phyloP scores from a whole-genome alignment of 257 asterid species.

The Ocimum tenuiflorum region DNA sequence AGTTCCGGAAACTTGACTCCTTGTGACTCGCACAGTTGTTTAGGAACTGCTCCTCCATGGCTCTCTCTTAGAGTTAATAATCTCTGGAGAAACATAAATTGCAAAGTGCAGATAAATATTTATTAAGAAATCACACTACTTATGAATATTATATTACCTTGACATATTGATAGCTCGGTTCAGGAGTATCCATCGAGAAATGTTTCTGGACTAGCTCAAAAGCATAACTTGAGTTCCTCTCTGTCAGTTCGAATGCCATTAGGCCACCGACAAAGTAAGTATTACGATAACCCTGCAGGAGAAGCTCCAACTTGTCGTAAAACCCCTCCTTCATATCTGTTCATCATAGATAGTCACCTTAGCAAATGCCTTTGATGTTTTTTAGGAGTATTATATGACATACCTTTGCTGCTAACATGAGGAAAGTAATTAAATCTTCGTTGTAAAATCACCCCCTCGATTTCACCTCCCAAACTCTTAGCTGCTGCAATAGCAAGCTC shows the following conservation, averaged over 20 bases:
- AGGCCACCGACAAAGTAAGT: conserved; percentile 75
- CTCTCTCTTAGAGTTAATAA: conserved; percentile 33
- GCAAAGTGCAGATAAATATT: neutral
- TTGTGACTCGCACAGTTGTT: conserved; percentile 31
- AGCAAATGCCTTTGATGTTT: neutral
- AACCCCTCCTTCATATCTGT: conserved; percentile 78
- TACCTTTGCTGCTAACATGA: conserved; percentile 67
- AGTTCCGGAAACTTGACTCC: conserved; percentile 45
- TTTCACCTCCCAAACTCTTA: conserved; percentile 59
- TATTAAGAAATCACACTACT: neutral
- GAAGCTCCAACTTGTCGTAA: conserved; percentile 59
- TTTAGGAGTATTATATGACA: neutral
- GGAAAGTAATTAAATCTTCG: conserved; percentile 74
- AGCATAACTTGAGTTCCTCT: conserved; percentile 69
- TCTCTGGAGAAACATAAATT: conserved; percentile 26
- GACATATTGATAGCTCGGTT: conserved; percentile 53
- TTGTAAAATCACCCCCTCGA: conserved; percentile 42
- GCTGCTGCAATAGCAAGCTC: conserved; percentile 54
- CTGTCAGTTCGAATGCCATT: conserved; percentile 89
- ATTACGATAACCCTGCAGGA: conserved; percentile 63
- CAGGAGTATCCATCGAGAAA: conserved; percentile 42
- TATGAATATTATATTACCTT: conserved; percentile 40
- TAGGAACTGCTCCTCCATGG: conserved; percentile 9
- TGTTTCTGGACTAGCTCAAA: conserved; percentile 49
- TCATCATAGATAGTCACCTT: neutral